These are phyloP conservation scores for Lichtheimia ramosa DNA, from an alignment of 371 early-diverging fungal species.

Conservation along the genomic window DNA sequence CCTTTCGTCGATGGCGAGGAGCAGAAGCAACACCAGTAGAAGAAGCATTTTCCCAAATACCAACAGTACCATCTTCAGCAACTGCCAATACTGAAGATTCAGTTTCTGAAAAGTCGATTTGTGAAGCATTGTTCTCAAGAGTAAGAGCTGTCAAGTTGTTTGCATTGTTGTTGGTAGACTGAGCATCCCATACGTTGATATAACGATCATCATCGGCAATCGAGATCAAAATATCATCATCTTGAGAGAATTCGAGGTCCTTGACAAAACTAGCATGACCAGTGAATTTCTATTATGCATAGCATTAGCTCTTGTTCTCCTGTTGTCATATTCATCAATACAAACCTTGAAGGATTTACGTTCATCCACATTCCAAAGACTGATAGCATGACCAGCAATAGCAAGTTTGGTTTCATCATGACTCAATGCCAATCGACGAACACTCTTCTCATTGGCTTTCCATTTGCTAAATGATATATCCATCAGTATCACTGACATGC, in stretches of 20 bases:
- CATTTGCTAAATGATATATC: conserved; percentile 51
- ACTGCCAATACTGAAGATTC: conserved; percentile 67
- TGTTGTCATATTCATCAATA: background rate
- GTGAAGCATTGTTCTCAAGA: conserved; percentile 59
- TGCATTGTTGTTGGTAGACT: conserved; percentile 48
- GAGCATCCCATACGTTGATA: conserved; percentile 76
- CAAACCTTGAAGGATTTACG: conserved; percentile 50
- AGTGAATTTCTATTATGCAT: conserved; percentile 51
- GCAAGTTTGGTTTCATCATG: conserved; percentile 61
- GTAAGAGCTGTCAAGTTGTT: conserved; percentile 60
- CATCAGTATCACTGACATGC: no score
- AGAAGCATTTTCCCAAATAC: conserved; percentile 68
- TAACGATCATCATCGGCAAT: conserved; percentile 77
- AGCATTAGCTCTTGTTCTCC: background rate
- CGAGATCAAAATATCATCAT: conserved; percentile 63
- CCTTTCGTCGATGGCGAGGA: conserved; percentile 37
- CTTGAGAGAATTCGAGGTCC: conserved; percentile 55
- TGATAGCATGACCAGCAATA: conserved; percentile 69
- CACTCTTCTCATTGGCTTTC: conserved; percentile 60
- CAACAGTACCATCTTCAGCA: conserved; percentile 71
- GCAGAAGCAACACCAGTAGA: conserved; percentile 19
- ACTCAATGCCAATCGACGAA: conserved; percentile 57
- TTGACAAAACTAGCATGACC: conserved; percentile 75
- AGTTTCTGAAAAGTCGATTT: conserved; percentile 51
- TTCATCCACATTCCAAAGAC: conserved; percentile 62